Percentiles rank a stretch among this genome's conserved stretches.
Evolutionary conservation across 768 basidiomycete genomes (phyloP).

Genomic region (Phanerodontia chrysosporium): DNA sequence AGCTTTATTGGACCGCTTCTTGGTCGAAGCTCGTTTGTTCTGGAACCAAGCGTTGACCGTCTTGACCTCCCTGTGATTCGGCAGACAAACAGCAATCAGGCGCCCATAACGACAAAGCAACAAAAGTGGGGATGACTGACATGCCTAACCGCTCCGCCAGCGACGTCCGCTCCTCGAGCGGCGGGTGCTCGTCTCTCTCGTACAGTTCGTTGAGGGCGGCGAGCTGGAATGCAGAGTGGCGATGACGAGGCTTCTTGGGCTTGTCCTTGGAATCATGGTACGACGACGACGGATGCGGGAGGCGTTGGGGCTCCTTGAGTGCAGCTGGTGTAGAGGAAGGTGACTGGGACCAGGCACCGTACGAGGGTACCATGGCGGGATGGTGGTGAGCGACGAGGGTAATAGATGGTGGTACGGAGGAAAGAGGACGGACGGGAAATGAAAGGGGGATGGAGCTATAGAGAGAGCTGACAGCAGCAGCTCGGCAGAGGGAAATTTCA

Average conservation of each 20-base stretch:
- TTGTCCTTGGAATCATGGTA: slow-evolving; percentile 33
- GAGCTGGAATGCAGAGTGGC: slow-evolving; percentile 69
- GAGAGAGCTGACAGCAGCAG: slow-evolving; percentile 14
- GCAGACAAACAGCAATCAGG: slow-evolving; percentile 9
- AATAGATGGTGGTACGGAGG: slow-evolving; percentile 8
- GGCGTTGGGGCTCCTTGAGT: slow-evolving; percentile 9
- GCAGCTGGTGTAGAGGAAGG: slow-evolving; percentile 26
- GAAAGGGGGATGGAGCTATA: slow-evolving; percentile 18
- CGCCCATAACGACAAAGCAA: slow-evolving; percentile 9
- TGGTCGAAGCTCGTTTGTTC: slow-evolving; percentile 79
- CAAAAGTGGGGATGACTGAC: slow-evolving; percentile 40
- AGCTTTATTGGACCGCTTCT: slow-evolving; percentile 54
- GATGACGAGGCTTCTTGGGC: slow-evolving; percentile 75
- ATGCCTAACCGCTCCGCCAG: slow-evolving; percentile 74
- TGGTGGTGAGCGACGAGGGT: slow-evolving; percentile 4
- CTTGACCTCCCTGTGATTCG: slow-evolving; percentile 64
- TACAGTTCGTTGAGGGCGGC: slow-evolving; percentile 76
- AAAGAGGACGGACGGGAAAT: slow-evolving; percentile 13
- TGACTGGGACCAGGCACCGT: slow-evolving; percentile 9
- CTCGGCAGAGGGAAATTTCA: slow-evolving; percentile 15
- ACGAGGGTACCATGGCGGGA: slow-evolving; percentile 16
- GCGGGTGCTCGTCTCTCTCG: slow-evolving; percentile 71
- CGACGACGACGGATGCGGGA: slow-evolving; percentile 17
- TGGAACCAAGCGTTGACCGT: slow-evolving; percentile 87
- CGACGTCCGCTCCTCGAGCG: slow-evolving; percentile 60